Percentiles rank a stretch among this genome's conserved stretches.
These are phyloP conservation scores for Paraleonurus japonicus DNA, from an alignment of 257 asterid genomes.

Conservation along the genomic window DNA sequence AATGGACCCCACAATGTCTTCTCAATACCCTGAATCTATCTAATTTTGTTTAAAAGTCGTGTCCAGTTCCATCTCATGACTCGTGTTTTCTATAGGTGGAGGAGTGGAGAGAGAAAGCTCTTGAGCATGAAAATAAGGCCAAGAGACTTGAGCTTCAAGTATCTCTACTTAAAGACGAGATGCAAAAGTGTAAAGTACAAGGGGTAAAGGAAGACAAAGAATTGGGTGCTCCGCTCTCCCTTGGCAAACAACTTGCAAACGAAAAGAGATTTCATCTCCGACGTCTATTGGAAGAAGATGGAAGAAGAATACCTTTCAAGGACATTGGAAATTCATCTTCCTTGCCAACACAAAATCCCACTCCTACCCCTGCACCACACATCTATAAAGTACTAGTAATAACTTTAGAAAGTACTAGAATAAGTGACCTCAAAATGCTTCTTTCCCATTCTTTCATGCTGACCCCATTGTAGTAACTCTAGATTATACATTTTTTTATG, in stretches of 20 bases:
- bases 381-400: background rate
- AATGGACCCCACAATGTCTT: too few species aligned
- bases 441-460: background rate
- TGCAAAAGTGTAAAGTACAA: slow-evolving; percentile 33
- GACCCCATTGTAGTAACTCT: background rate
- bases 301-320: slow-evolving; percentile 19
- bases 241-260: slow-evolving; percentile 70
- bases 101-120: slow-evolving; percentile 71
- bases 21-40: too few species aligned
- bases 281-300: slow-evolving; percentile 16
- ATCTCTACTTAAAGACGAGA: slow-evolving; percentile 36
- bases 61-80: background rate
- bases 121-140: slow-evolving; percentile 46
- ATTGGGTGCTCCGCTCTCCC: slow-evolving; percentile 41
- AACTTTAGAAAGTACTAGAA: too few species aligned
- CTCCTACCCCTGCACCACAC: background rate
- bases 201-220: slow-evolving; percentile 39
- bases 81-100: slow-evolving; percentile 44
- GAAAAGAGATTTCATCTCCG: slow-evolving; percentile 52
- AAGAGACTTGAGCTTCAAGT: slow-evolving; percentile 41
- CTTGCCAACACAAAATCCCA: background rate
- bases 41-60: too few species aligned
- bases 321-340: background rate
- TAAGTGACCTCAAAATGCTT: background rate
- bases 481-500: background rate